A percentile compares a stretch with the other conserved stretches of the same genome.
Evolutionary conservation across 164 flowering plant species (phyloP).

Genomic region (Pachysandra terminalis): DNA sequence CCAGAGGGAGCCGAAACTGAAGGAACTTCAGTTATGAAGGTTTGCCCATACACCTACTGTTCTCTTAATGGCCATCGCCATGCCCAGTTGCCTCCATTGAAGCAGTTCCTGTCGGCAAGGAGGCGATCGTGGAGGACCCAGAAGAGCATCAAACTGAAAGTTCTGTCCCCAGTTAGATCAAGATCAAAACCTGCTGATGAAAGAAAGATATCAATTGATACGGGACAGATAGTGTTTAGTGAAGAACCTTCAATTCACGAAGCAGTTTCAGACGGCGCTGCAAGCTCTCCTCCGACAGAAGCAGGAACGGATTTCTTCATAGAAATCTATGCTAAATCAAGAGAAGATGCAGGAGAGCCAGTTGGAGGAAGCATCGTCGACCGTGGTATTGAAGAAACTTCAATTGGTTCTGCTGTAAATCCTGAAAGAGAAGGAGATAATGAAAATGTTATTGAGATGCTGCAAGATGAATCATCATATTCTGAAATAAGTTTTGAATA

Average conservation of each 20-base stretch:
- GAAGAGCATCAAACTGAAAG: conserved; percentile 34
- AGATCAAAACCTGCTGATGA: conserved; percentile 15
- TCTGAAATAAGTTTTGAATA: conserved; percentile 21
- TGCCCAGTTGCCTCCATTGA: conserved; percentile 48
- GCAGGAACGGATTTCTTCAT: conserved; percentile 21
- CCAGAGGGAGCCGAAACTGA: conserved; percentile 40
- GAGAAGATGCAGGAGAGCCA: conserved; percentile 11
- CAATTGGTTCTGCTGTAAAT: background rate
- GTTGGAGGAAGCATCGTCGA: background rate
- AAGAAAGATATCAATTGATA: conserved; percentile 20
- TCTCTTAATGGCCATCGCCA: conserved; percentile 71
- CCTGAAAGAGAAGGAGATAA: conserved; percentile 10
- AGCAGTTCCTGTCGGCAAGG: conserved; percentile 46
- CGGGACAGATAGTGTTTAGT: conserved; percentile 11
- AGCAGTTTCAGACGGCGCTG: background rate
- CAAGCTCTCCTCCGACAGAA: conserved; percentile 3
- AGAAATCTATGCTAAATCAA: conserved; percentile 29
- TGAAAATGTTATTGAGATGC: conserved; percentile 10
- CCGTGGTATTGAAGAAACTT: conserved; percentile 3
- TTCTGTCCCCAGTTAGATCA: conserved; percentile 15
- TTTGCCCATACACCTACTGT: conserved; percentile 79
- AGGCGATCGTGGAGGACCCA: conserved; percentile 44
- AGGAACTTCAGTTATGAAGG: conserved; percentile 37
- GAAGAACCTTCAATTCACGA: conserved; percentile 1
- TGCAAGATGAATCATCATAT: conserved; percentile 16